Evolutionary conservation across 257 asterid genomes (phyloP).

Genomic region (Salvia hispanica): DNA sequence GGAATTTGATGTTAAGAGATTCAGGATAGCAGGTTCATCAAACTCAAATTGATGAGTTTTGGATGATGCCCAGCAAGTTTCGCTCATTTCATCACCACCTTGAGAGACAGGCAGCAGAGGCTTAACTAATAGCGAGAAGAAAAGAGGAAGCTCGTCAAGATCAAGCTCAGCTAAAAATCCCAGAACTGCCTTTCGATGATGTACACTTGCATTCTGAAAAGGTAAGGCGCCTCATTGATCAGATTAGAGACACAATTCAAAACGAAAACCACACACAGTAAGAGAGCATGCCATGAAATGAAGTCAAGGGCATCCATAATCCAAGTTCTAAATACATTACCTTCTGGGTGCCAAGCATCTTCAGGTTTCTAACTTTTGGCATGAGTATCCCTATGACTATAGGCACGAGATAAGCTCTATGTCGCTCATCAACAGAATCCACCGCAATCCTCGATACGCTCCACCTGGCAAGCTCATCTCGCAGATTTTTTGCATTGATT

Average conservation of each 20-base stretch:
- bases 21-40: constrained; percentile 51
- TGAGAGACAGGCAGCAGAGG: constrained; percentile 55
- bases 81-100: constrained; percentile 41
- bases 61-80: constrained; percentile 34
- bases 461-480: constrained; percentile 92
- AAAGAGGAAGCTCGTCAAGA: constrained; percentile 76
- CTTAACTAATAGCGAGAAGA: constrained; percentile 69
- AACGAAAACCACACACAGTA: constrained; percentile 6
- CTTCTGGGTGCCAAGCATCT: constrained; percentile 77
- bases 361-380: constrained; percentile 85
- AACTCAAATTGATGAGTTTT: constrained; percentile 41
- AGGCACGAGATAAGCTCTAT: constrained; percentile 72
- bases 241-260: too few relatives aligned
- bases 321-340: constrained; percentile 39
- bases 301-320: constrained; percentile 12
- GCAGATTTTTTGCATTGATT: constrained; percentile 57
- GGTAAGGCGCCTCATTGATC: constrained; percentile 20
- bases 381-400: constrained; percentile 65
- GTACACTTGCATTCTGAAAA: constrained; percentile 66
- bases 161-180: constrained; percentile 86
- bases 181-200: constrained; percentile 81
- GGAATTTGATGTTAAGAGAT: constrained; percentile 55
- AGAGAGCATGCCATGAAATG: background rate
- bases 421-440: constrained; percentile 55
- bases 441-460: constrained; percentile 68